Evolutionary conservation across 2,329 filamentous ascomycete species (phyloP), one percentile per base, ranked within the genome.

Genomic region (Trichoderma sp.): DNA sequence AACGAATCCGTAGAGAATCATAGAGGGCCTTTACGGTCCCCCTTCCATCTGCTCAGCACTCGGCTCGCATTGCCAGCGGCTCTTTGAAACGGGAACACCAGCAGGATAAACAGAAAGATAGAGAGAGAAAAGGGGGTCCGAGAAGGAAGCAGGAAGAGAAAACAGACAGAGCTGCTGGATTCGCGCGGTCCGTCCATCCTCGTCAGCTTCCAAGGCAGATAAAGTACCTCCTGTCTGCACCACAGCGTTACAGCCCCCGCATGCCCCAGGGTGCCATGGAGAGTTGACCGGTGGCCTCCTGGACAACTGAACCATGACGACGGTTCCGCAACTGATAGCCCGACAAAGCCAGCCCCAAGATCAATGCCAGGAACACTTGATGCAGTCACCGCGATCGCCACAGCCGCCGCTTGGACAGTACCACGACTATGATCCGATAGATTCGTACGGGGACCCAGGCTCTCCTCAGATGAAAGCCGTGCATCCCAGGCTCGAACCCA

Each of bases 361-460:
- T 32, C 67, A 66, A 66, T 61, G 43, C 52, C 67, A 59, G 51
- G 60, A 66, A 52, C 52, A n/a, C 39, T 66, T 46, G 54, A 43
- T 66, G 39, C 52, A 43, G 30, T 30, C 28, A 37, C 26, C 28
- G 30, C 46, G 18, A 37, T 49, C 28, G 24, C 60, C 16, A 24
- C 60, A 24, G 46, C 21, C 46, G 14, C 60, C 46, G 21, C 60
- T 14, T 11, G 28, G 11, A 37, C 51, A 46, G 34, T 66, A 58
- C 63, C 26, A 26, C 63, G 24, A 26, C 10, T 46, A 66, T 37
- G 34, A n/a, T 59, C 37, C 39, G 39, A 52, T 69, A 54, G 68
- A 69, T 49, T 52, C 68, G 64, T 83, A 84, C 79, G 82, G 83
- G 71, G 79, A 79, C 70, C 77, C 74, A 72, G 78, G 79, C 72